A percentile compares a stretch with the other conserved stretches of the same genome.
These are phyloP conservation scores for Selenicereus undatus DNA, from an alignment of 148 eudicot genomes.

Conservation along the genomic window DNA sequence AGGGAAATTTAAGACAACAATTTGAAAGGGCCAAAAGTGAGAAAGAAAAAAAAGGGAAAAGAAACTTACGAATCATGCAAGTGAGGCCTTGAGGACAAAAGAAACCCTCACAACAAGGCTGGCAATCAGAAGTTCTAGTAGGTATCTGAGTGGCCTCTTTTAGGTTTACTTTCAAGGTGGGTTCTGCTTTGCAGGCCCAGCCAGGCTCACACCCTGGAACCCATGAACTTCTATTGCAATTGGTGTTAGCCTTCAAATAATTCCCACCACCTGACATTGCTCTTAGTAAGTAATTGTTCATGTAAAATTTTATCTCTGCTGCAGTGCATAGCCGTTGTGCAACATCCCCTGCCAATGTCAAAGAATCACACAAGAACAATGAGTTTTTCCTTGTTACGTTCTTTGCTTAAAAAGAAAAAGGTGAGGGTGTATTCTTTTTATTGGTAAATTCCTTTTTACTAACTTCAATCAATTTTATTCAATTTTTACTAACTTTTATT, in stretches of 20 bases:
- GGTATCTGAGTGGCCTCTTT: constrained; percentile 40
- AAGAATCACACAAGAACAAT: background rate
- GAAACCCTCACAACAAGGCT: constrained; percentile 75
- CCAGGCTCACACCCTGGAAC: constrained; percentile 76
- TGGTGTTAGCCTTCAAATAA: constrained; percentile 44
- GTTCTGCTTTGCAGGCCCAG: constrained; percentile 52
- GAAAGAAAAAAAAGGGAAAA: background rate
- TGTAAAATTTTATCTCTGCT: constrained; percentile 61
- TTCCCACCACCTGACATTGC: constrained; percentile 7
- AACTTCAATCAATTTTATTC: too few species aligned
- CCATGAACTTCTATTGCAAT: constrained; percentile 63
- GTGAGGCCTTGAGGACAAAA: constrained; percentile 77
- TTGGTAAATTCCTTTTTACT: too few species aligned
- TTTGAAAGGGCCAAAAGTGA: too few species aligned
- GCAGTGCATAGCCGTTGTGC: constrained; percentile 53
- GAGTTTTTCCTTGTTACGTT: too few species aligned
- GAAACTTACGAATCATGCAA: constrained; percentile 73
- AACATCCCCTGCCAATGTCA: constrained; percentile 37
- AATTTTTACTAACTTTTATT: too few species aligned
- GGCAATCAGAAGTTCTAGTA: constrained; percentile 38
- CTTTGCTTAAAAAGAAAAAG: too few species aligned
- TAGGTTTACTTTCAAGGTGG: constrained; percentile 27
- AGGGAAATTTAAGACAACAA: too few species aligned
- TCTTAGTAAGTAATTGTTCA: constrained; percentile 25
- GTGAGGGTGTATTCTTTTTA: too few species aligned